These are phyloP conservation scores for Geranium rotundifolium DNA, from an alignment of 345 rosid species.

Conservation along the genomic window DNA sequence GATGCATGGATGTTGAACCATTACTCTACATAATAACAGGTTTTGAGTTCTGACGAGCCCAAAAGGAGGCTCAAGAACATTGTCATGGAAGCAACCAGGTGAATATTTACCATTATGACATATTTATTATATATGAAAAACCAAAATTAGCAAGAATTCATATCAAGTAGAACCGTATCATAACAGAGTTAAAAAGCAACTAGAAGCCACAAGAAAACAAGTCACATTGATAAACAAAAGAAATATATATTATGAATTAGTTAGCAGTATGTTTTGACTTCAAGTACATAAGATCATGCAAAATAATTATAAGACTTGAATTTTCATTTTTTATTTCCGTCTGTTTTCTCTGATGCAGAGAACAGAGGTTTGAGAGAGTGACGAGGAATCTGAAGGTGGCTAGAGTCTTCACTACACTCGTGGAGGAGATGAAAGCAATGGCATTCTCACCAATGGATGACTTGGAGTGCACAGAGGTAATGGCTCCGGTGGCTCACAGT, in stretches of 20 bases:
- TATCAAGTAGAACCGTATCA: too few relatives aligned
- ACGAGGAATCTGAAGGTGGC: slow-evolving; percentile 72
- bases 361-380: slow-evolving; percentile 76
- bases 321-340: neutral
- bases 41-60: slow-evolving; percentile 55
- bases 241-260: too few relatives aligned
- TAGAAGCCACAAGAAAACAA: too few relatives aligned
- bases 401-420: slow-evolving; percentile 59
- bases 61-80: slow-evolving; percentile 64
- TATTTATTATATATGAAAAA: neutral
- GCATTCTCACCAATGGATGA: slow-evolving; percentile 42
- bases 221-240: too few relatives aligned
- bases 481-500: slow-evolving; percentile 79
- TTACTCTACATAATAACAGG: slow-evolving; percentile 22
- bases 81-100: slow-evolving; percentile 89
- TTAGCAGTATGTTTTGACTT: too few relatives aligned
- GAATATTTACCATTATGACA: neutral
- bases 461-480: slow-evolving; percentile 60
- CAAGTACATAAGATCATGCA: neutral
- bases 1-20: too few relatives aligned
- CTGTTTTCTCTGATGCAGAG: slow-evolving; percentile 23
- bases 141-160: too few relatives aligned
- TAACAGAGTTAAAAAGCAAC: too few relatives aligned
- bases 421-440: slow-evolving; percentile 90
- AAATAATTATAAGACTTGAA: too few relatives aligned